Conservation (phyloP, 176 grass and related monocot genomes). For the Secale cereale region DNA sequence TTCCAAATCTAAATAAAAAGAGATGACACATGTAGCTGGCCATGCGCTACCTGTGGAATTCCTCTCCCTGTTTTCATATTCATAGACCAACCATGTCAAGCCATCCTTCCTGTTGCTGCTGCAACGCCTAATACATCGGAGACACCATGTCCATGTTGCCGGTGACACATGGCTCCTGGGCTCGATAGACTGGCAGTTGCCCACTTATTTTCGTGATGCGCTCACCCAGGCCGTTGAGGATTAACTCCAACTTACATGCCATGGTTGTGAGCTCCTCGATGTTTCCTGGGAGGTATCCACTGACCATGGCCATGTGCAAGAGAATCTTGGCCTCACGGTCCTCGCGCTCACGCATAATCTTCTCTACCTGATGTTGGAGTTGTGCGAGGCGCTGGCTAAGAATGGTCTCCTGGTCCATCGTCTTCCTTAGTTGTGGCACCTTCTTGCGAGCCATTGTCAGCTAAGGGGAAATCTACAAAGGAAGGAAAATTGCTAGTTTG, state of each 20-base stretch:
- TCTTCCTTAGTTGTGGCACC: constrained; percentile 28
- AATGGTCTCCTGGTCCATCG: constrained; percentile 28
- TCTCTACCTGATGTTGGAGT: constrained; percentile 2
- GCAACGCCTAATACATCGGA: no score
- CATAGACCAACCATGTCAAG: no score
- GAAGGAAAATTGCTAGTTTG: neutral
- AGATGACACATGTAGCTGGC: no score
- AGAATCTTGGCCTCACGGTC: neutral
- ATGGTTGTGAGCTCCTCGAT: constrained; percentile 21
- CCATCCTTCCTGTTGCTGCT: no score
- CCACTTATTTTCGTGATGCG: neutral
- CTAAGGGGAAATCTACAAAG: neutral
- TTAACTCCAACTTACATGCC: neutral
- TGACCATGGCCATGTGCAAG: neutral
- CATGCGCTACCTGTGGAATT: no score
- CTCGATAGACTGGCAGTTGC: neutral
- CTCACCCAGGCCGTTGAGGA: neutral
- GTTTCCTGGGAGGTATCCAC: neutral
- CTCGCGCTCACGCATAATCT: neutral
- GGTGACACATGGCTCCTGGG: neutral
- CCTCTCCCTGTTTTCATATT: no score
- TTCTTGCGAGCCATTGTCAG: constrained; percentile 36
- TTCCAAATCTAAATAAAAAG: no score
- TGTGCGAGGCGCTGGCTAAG: constrained; percentile 18
- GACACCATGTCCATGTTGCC: neutral